Evolutionary conservation across 441 rosid genomes (phyloP).

Genomic region (Raphanus hybrid): DNA sequence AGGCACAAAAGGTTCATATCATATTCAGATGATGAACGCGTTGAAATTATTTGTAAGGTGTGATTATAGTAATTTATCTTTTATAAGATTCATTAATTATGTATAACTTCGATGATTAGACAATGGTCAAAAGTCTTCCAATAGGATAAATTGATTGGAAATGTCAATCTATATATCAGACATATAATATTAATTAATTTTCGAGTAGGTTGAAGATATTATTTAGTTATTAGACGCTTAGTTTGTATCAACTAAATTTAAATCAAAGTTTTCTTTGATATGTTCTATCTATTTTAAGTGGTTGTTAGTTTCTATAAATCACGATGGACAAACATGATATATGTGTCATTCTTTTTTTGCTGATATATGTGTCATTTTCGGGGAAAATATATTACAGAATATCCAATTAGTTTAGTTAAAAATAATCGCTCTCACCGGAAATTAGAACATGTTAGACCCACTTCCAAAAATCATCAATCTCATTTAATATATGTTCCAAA

Average conservation of each 20-base stretch:
- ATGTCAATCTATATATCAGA: not conserved
- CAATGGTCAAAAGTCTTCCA: constrained; percentile 6
- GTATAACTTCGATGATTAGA: constrained; percentile 23
- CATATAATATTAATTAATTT: not conserved
- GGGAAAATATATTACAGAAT: constrained; percentile 10
- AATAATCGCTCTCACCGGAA: constrained; percentile 17
- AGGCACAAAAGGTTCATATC: constrained; percentile 6
- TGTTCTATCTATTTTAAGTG: constrained; percentile 10
- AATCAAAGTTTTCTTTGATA: not conserved
- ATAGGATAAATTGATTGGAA: not conserved
- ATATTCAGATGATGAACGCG: constrained; percentile 36
- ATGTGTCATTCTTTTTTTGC: constrained; percentile 2
- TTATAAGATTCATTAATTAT: not conserved
- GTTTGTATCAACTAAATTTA: not conserved
- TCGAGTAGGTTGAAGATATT: not conserved
- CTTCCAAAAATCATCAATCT: constrained; percentile 14
- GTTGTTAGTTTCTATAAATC: constrained; percentile 16
- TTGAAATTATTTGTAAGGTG: constrained; percentile 8
- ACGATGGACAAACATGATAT: constrained; percentile 13
- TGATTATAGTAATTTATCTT: constrained; percentile 3
- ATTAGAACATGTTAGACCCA: constrained; percentile 26
- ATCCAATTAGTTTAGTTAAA: constrained; percentile 13
- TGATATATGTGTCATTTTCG: constrained; percentile 24
- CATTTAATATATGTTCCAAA: not conserved
- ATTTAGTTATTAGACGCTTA: not conserved